Evolutionary conservation across 2,329 filamentous ascomycete genomes (phyloP).

Genomic region (Pseudogymnoascus sp.): DNA sequence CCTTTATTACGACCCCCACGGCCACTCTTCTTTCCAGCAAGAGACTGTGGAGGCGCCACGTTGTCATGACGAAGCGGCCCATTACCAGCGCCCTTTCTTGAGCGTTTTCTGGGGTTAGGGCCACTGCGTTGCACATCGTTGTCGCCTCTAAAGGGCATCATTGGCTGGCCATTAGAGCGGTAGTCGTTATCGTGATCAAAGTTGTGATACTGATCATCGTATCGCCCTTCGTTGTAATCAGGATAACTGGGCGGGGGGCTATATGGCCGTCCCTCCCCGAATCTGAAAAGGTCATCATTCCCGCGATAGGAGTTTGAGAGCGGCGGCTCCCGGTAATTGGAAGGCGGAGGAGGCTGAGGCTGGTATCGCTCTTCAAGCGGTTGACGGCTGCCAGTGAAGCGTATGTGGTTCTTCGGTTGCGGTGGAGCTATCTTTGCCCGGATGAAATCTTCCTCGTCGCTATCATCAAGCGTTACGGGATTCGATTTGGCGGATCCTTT

Average conservation of each 20-base stretch:
- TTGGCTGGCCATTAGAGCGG: neutral
- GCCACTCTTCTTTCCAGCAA: conserved; percentile 5
- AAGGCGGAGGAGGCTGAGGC: neutral
- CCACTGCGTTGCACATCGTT: neutral
- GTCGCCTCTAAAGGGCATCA: neutral
- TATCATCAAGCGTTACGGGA: conserved; percentile 24
- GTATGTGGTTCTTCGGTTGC: neutral
- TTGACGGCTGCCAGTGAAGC: neutral
- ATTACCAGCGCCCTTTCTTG: neutral
- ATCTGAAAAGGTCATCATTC: neutral
- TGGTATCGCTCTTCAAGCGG: neutral
- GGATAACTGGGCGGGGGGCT: neutral
- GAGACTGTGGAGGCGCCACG: neutral
- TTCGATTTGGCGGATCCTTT: conserved; percentile 24
- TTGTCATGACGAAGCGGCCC: neutral
- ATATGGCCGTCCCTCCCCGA: neutral
- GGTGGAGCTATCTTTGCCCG: conserved; percentile 19
- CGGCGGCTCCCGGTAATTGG: neutral
- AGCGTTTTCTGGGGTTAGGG: neutral
- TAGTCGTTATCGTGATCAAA: conserved; percentile 5
- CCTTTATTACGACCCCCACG: conserved; percentile 1
- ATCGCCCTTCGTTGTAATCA: conserved; percentile 3
- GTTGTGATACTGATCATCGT: conserved; percentile 6
- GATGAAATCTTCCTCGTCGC: conserved; percentile 24
- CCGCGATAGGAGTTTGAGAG: neutral